Conservation (phyloP, 306 rosid genomes). For the Citrullus mucosospermus region DNA sequence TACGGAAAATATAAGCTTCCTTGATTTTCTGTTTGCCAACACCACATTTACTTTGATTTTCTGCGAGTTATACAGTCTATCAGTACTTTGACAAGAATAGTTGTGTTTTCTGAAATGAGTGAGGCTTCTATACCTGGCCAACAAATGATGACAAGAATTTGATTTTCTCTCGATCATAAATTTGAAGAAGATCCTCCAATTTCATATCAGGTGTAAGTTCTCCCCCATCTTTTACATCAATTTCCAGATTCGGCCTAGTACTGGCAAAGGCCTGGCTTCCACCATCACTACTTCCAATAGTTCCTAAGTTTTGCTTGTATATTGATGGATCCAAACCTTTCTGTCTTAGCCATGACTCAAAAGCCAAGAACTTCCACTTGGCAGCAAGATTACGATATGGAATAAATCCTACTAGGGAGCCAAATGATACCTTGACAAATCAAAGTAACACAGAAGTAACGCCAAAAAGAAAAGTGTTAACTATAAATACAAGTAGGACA, state of each 20-base stretch:
- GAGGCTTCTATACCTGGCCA: constrained; percentile 52
- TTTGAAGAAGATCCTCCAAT: constrained; percentile 59
- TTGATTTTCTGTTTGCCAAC: constrained; percentile 49
- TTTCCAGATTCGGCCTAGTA: constrained; percentile 17
- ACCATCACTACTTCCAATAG: constrained; percentile 33
- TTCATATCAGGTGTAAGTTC: constrained; percentile 65
- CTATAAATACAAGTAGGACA: not conserved
- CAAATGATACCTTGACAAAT: constrained; percentile 69
- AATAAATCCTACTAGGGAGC: constrained; percentile 77
- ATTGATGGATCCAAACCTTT: constrained; percentile 79
- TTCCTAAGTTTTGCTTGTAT: constrained; percentile 49
- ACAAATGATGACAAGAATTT: constrained; percentile 71
- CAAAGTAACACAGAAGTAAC: constrained; percentile 19
- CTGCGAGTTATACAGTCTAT: constrained; percentile 34
- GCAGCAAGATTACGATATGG: constrained; percentile 77
- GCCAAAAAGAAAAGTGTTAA: constrained; percentile 10
- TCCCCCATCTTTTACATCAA: constrained; percentile 26
- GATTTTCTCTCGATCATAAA: constrained; percentile 71
- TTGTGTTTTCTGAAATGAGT: not conserved
- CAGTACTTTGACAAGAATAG: not conserved
- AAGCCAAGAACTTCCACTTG: constrained; percentile 90
- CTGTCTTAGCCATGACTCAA: constrained; percentile 85
- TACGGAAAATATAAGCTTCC: constrained; percentile 70
- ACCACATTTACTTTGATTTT: constrained; percentile 51
- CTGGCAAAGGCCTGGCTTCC: constrained; percentile 22